Conservation (phyloP, 75 land plant genomes). For the Gnetum montanum region DNA sequence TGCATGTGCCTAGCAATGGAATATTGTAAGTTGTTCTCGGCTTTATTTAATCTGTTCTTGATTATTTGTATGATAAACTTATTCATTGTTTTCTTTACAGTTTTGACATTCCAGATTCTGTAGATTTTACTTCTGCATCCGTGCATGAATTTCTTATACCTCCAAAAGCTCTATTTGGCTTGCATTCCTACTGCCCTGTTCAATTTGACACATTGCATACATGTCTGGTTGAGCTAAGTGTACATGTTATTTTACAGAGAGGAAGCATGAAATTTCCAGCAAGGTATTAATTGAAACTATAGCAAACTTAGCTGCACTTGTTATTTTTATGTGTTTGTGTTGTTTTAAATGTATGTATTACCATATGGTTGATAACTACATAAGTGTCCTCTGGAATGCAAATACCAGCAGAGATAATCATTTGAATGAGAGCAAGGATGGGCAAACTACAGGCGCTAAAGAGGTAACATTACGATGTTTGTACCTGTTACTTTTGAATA, state of each 20-base stretch:
- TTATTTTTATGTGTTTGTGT: no score
- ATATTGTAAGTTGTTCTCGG: conserved; percentile 31
- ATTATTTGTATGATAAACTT: background rate
- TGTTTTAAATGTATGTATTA: no score
- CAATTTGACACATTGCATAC: conserved; percentile 80
- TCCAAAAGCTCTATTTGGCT: conserved; percentile 62
- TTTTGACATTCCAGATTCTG: conserved; percentile 18
- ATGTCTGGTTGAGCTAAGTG: conserved; percentile 60
- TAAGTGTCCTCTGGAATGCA: no score
- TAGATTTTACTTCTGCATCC: conserved; percentile 40
- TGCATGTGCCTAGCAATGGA: conserved; percentile 44
- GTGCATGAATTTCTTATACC: conserved; percentile 74
- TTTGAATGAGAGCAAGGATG: no score
- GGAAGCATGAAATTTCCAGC: conserved; percentile 11
- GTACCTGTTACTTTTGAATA: no score
- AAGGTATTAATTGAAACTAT: conserved; percentile 16
- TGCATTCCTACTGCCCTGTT: conserved; percentile 79
- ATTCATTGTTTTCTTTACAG: conserved; percentile 14
- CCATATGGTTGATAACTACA: no score
- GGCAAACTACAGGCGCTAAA: no score
- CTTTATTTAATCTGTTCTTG: background rate
- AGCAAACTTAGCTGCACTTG: no score
- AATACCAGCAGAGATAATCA: no score
- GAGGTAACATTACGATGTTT: no score
- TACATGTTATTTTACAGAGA: conserved; percentile 48